Evolutionary conservation across 306 rosid genomes (phyloP).

Genomic region (Lathyrus tuberosus): DNA sequence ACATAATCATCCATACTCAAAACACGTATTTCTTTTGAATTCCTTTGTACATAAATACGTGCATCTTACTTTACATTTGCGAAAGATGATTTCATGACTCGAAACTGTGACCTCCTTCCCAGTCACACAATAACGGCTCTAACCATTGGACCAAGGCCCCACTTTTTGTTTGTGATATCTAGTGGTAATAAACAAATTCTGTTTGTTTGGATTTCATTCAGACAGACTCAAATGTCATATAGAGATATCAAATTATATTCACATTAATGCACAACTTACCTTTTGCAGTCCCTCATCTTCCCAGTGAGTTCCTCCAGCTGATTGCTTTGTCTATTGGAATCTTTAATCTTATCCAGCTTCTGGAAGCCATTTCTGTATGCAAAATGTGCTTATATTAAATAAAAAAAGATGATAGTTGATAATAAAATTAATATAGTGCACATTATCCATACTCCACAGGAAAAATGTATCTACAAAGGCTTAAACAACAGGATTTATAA

Average conservation of each 20-base stretch:
- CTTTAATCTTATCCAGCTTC: constrained; percentile 92
- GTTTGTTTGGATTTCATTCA: constrained; percentile 16
- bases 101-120: not conserved
- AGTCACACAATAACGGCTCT: not conserved
- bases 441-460: constrained; percentile 28
- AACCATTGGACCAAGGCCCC: not conserved
- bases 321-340: constrained; percentile 87
- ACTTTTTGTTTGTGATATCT: not conserved
- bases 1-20: too few relatives aligned
- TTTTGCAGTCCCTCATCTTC: constrained; percentile 96
- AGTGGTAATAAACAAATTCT: constrained; percentile 18
- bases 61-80: not conserved
- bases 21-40: too few relatives aligned
- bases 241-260: constrained; percentile 24
- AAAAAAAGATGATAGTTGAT: not conserved
- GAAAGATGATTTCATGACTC: not conserved
- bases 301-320: constrained; percentile 95
- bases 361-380: constrained; percentile 92
- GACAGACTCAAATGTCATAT: constrained; percentile 16
- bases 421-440: constrained; percentile 10
- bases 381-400: constrained; percentile 34
- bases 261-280: constrained; percentile 47
- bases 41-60: too few relatives aligned
- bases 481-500: constrained; percentile 8
- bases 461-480: constrained; percentile 8